Evolutionary conservation across 345 rosid species (phyloP).

Genomic region (Cardamine chenopodiifolia): DNA sequence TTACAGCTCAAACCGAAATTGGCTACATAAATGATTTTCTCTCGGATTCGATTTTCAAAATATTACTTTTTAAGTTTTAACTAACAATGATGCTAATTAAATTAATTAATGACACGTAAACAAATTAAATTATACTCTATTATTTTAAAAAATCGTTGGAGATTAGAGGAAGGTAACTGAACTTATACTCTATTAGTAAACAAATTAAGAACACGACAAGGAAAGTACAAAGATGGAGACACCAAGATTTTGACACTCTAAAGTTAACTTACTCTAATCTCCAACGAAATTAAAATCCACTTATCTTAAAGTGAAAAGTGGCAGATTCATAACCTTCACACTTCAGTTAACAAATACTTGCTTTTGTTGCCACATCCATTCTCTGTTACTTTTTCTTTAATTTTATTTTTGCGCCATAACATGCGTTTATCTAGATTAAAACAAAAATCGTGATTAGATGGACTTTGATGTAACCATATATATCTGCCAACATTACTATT

Average conservation of each 20-base stretch:
- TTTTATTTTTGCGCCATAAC: background rate
- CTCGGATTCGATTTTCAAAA: background rate
- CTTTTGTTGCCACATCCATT: constrained; percentile 19
- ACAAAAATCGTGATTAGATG: constrained; percentile 7
- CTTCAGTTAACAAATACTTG: constrained; percentile 17
- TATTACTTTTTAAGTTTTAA: constrained; percentile 1
- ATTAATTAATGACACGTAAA: constrained; percentile 1
- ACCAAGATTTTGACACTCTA: constrained; percentile 19
- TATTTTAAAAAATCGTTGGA: no score
- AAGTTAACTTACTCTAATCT: constrained; percentile 15
- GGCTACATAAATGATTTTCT: background rate
- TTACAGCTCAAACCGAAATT: no score
- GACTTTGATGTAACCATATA: constrained; percentile 10
- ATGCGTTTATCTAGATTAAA: background rate
- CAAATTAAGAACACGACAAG: constrained; percentile 13
- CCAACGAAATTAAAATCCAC: constrained; percentile 21
- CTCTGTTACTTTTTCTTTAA: background rate
- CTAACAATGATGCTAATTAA: background rate
- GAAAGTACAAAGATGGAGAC: constrained; percentile 39
- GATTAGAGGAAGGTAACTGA: constrained; percentile 16
- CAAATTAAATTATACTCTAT: no score
- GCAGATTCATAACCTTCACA: constrained; percentile 30
- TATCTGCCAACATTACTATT: background rate
- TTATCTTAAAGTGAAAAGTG: constrained; percentile 32
- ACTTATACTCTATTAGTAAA: constrained; percentile 8